Conservation (phyloP, 805 yeast species). For the Candida chauliodis region DNA sequence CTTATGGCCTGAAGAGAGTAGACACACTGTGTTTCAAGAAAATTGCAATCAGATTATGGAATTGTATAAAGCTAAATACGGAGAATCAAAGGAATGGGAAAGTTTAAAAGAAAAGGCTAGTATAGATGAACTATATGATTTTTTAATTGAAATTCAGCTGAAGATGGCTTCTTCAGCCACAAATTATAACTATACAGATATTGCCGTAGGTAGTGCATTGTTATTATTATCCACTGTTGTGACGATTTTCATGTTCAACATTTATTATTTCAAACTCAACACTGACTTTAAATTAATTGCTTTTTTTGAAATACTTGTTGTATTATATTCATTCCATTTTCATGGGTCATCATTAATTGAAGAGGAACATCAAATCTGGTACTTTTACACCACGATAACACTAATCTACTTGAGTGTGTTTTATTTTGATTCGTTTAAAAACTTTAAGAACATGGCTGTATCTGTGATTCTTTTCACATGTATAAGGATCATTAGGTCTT, state of each 20-base stretch:
- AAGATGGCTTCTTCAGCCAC: conserved; percentile 60
- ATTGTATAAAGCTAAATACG: conserved; percentile 41
- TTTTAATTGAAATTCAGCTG: conserved; percentile 47
- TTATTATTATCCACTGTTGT: conserved; percentile 27
- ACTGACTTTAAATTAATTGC: conserved; percentile 14
- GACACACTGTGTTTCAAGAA: conserved; percentile 39
- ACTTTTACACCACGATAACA: conserved; percentile 42
- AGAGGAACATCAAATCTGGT: conserved; percentile 97
- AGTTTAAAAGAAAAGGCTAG: conserved; percentile 6
- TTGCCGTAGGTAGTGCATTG: conserved; percentile 32
- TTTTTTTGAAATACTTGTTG: conserved; percentile 38
- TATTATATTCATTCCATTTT: conserved; percentile 61
- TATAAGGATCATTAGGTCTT: conserved; percentile 64
- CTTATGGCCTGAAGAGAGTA: conserved; percentile 42
- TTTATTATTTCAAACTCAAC: conserved; percentile 11
- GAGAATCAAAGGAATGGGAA: conserved; percentile 15
- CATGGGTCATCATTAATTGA: conserved; percentile 79
- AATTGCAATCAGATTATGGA: conserved; percentile 57
- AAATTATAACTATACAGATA: conserved; percentile 58
- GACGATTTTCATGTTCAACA: conserved; percentile 20
- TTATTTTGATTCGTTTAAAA: conserved; percentile 6
- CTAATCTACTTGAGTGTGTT: conserved; percentile 11
- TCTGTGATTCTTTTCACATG: conserved; percentile 23
- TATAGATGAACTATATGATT: conserved; percentile 16
- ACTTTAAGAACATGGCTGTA: not conserved